Conservation (phyloP, 2,329 filamentous ascomycete genomes). For the Oidium heveae region DNA sequence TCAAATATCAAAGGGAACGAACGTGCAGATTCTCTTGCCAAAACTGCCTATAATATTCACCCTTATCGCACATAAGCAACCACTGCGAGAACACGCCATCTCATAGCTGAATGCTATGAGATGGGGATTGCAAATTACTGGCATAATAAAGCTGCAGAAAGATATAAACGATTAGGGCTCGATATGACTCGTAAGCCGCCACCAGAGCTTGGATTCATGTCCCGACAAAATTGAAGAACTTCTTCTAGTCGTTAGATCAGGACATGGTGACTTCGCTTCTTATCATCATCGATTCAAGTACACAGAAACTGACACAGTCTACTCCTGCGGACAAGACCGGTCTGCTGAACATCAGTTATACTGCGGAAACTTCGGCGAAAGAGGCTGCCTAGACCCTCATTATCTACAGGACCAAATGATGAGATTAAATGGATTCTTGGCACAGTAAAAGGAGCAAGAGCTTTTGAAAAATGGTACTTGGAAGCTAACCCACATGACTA, state of each 20-base stretch:
- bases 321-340: too few relatives aligned
- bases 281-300: too few relatives aligned
- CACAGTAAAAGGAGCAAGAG: neutral
- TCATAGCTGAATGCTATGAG: too few relatives aligned
- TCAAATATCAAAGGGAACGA: neutral
- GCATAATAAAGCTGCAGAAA: too few relatives aligned
- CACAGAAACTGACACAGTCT: too few relatives aligned
- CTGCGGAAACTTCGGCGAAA: too few relatives aligned
- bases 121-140: too few relatives aligned
- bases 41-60: neutral
- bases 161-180: neutral
- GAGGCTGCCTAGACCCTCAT: neutral
- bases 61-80: neutral
- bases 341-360: too few relatives aligned
- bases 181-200: neutral
- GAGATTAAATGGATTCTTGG: neutral
- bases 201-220: neutral
- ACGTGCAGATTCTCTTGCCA: neutral
- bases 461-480: neutral
- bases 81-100: too few relatives aligned
- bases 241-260: neutral
- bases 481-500: neutral
- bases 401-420: neutral
- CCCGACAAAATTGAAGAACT: neutral
- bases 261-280: neutral